phyloP scores from a whole-genome alignment of 2,329 filamentous ascomycete species.

The Xylogone sp. region DNA sequence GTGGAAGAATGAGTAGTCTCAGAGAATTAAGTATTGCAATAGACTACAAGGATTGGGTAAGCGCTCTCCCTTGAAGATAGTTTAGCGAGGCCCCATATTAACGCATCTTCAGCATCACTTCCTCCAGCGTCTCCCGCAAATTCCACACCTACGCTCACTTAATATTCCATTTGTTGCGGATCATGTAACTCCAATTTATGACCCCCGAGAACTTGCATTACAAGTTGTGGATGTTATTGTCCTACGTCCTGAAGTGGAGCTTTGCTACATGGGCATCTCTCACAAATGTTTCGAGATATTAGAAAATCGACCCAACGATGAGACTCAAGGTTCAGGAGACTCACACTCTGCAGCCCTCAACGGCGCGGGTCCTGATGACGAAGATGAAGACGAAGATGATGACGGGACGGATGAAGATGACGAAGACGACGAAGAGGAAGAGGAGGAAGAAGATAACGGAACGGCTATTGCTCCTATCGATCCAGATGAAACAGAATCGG shows the following conservation, averaged over 20 bases:
- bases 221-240: slow-evolving; percentile 77
- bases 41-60: slow-evolving; percentile 75
- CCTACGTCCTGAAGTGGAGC: slow-evolving; percentile 68
- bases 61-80: slow-evolving; percentile 28
- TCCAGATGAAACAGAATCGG: slow-evolving; percentile 32
- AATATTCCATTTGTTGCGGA: slow-evolving; percentile 67
- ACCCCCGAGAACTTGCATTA: slow-evolving; percentile 67
- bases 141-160: slow-evolving; percentile 66
- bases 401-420: slow-evolving; percentile 44
- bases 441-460: slow-evolving; percentile 34
- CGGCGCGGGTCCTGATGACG: slow-evolving; percentile 29
- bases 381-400: slow-evolving; percentile 43
- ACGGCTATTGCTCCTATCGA: slow-evolving; percentile 27
- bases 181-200: slow-evolving; percentile 50
- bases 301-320: slow-evolving; percentile 53
- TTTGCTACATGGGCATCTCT: slow-evolving; percentile 75
- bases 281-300: slow-evolving; percentile 79
- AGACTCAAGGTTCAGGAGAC: slow-evolving; percentile 23
- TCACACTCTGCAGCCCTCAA: slow-evolving; percentile 28
- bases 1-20: slow-evolving; percentile 69
- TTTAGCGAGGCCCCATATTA: too few species aligned
- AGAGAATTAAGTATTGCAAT: slow-evolving; percentile 70
- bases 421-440: slow-evolving; percentile 40
- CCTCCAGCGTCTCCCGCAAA: slow-evolving; percentile 67
- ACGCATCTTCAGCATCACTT: slow-evolving; percentile 62